Conservation (phyloP, 106 monocot genomes). For the Ottelia alismoides region DNA sequence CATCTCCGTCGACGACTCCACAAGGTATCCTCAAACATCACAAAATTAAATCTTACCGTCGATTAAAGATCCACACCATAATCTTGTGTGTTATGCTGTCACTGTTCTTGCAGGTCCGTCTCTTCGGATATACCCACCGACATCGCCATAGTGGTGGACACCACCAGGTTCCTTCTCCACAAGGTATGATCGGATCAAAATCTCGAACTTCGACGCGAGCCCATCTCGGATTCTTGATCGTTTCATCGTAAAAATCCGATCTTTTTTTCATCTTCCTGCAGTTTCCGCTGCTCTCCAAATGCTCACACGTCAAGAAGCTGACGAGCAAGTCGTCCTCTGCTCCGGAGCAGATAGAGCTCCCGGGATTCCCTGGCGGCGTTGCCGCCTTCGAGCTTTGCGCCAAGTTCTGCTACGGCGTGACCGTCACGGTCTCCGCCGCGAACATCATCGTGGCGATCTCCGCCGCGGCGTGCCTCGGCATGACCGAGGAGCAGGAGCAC, state of each 20-base stretch:
- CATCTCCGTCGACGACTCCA: conserved; percentile 46
- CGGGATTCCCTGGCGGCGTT: conserved; percentile 59
- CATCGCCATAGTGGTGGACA: conserved; percentile 49
- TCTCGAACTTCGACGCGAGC: too few relatives aligned
- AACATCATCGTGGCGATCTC: conserved; percentile 56
- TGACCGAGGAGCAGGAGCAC: conserved; percentile 50
- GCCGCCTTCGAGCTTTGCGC: conserved; percentile 72
- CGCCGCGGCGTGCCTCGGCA: conserved; percentile 60
- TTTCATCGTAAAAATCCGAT: background rate
- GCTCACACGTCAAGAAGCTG: conserved; percentile 35
- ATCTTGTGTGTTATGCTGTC: background rate
- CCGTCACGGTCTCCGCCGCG: conserved; percentile 56
- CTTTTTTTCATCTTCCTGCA: conserved; percentile 8
- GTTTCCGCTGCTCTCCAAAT: conserved; percentile 89
- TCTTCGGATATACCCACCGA: conserved; percentile 67
- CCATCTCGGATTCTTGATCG: background rate
- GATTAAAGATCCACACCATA: too few relatives aligned
- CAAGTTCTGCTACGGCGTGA: conserved; percentile 82
- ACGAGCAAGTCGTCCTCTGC: too few relatives aligned
- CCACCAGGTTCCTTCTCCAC: conserved; percentile 52
- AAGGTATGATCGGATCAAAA: conserved; percentile 32
- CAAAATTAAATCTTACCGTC: too few relatives aligned
- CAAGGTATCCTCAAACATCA: conserved; percentile 20
- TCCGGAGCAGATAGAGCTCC: conserved; percentile 45
- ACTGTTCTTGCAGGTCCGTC: conserved; percentile 31